Evolutionary conservation across 2,329 filamentous ascomycete genomes (phyloP), one percentile per base, ranked within the genome.

Genomic region (Aspergillus persii): DNA sequence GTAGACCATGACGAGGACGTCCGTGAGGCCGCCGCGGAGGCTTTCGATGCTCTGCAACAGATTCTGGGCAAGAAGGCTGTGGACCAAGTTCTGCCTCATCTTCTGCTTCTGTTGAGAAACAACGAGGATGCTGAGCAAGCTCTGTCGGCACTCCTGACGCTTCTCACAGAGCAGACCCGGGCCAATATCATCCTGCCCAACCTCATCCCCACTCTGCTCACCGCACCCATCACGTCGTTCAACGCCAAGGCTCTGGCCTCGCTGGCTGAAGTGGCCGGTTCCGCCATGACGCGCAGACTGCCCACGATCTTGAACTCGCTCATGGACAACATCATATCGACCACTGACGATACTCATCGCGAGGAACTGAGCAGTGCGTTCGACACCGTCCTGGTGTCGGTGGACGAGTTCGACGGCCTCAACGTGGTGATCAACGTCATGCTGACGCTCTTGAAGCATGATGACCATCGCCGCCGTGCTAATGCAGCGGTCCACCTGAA

Each of bases 171-270:
- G 75, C 88, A 91, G 15, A 95, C 92, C 7, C 86, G 95, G 63
- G 96, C 94, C 26, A 99, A 97, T 75, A 93, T 96, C 67, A 99
- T 99, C 69, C 81, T 99, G 59, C 96, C 95, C 23, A 97, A 96
- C 75, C 88, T 99, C 57, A 92, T 99, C 61, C 95, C 96, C 0
- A 98, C 93, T 2, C 84, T 99, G 33, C 90, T 96, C 60, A 89
- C 90, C 8, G 88, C 92, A 56, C 95, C 95, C 1, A 96, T 99
- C 67, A 90, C 92, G 30, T 86, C 89, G 0, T 99, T 99, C 83
- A 97, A 99, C 71, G 95, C 96, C 60, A 92, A 89, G 73, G 95
- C 95, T 11, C 80, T 99, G 64, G 95, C 95, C 41, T 98, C 95
- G 29, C 79, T 99, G 68, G 93, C 96, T 53, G 89, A 93, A 76